Base-by-base conservation (phyloP, 2,329 filamentous ascomycete genomes). In the Fonsecaea pugnacius region DNA sequence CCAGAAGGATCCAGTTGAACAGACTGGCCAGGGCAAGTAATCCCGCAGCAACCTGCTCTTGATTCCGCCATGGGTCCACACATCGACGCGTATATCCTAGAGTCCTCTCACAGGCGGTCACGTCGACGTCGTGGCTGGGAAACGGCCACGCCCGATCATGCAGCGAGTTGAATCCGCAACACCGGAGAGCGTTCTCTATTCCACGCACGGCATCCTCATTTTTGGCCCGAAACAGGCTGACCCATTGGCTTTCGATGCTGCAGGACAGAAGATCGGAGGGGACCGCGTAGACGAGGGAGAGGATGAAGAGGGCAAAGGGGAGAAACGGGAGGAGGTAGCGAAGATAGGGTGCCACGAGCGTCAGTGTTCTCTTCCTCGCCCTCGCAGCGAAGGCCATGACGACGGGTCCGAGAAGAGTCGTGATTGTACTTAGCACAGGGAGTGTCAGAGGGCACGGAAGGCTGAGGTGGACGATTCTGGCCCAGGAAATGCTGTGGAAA, bases 111-210 rank as follows among this genome's bases (percentile, higher is more conserved):
- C 76, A 78, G 0, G 74, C 72, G 51, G 71, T 62, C 27, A 74
- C 74, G 2, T 69, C 72, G 27, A 76, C 69, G 7, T 58, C 62
- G 0, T 58, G 62, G 35, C 75, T 73, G 50, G 76, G 77, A 64
- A 78, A 78, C 1, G 76, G 76, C 76, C 76, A 78, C 2, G 76
- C 74, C 16, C 74, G 68, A 57, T 78, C 76, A 61, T 69, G 74
- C n/a, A 72, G 69, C 46, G 75, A 77, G 36, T 75, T 69, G 8
- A 75, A 66, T 1, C 76, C 76, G 46, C 76, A 78, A 56, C 76
- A 77, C 43, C 68, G 73, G 27, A 76, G 67, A 3, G 60, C 59
- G 52, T 73, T 73, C 60, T 78, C 75, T 57, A 77, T 76, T 1
- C 71, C 53, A 21, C 76, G 73, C 40, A 77, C 74, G 6, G 72